Conservation (phyloP, 768 basidiomycete genomes). For the Psilocybe cyanescens region DNA sequence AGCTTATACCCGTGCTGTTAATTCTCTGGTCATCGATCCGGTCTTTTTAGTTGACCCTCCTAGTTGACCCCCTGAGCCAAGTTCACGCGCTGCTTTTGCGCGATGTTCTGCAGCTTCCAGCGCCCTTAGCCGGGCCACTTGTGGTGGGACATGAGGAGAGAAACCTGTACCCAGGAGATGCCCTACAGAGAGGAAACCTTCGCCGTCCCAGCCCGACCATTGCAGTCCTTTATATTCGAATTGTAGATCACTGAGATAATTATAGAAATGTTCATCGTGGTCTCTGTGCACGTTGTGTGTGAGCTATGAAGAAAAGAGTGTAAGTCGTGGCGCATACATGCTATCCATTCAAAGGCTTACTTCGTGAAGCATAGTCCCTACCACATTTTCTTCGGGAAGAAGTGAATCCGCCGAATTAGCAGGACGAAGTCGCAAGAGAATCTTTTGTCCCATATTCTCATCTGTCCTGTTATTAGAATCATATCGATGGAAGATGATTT, state of each 20-base stretch:
- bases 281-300: constrained; percentile 90
- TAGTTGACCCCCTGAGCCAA: constrained; percentile 61
- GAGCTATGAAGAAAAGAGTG: constrained; percentile 49
- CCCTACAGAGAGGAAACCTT: constrained; percentile 85
- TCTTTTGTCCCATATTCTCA: constrained; percentile 79
- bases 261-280: constrained; percentile 86
- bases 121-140: constrained; percentile 68
- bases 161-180: constrained; percentile 64
- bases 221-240: constrained; percentile 85
- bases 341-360: constrained; percentile 36
- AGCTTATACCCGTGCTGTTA: constrained; percentile 66
- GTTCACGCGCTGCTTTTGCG: constrained; percentile 41
- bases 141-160: constrained; percentile 69
- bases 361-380: constrained; percentile 91
- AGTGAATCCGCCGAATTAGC: constrained; percentile 72
- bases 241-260: constrained; percentile 69
- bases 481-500: not conserved
- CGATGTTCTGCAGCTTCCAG: constrained; percentile 84
- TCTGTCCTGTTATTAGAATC: constrained; percentile 44
- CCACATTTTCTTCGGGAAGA: constrained; percentile 72
- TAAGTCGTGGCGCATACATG: not conserved
- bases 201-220: constrained; percentile 83
- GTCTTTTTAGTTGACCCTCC: constrained; percentile 44
- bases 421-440: constrained; percentile 83
- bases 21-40: constrained; percentile 59